A percentile compares a stretch with the other conserved stretches of the same genome.
phyloP scores from a whole-genome alignment of 2,329 filamentous ascomycete species.

The Fusarium graminum region DNA sequence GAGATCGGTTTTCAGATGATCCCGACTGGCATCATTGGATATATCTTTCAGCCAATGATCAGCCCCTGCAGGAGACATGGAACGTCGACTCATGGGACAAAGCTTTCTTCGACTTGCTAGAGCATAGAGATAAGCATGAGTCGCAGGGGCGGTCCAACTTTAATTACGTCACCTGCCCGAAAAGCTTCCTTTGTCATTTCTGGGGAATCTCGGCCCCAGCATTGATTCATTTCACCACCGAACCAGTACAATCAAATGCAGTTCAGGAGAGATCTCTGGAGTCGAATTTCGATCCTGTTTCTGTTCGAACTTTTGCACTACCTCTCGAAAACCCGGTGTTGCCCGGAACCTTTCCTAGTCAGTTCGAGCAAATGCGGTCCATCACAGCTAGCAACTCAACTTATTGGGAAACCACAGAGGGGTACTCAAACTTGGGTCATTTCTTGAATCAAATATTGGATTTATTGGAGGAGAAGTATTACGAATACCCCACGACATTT shows the following conservation, averaged over 20 bases:
- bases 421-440: no score
- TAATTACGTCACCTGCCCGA: background rate
- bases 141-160: background rate
- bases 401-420: background rate
- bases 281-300: background rate
- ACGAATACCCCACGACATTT: background rate
- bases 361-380: constrained; percentile 4
- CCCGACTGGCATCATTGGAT: constrained; percentile 9
- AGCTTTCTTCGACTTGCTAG: background rate
- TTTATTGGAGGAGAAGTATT: no score
- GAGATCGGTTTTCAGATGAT: background rate
- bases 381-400: constrained; percentile 3
- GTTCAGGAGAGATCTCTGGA: accelerated
- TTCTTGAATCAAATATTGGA: no score
- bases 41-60: background rate
- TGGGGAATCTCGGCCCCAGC: background rate
- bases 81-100: constrained; percentile 4
- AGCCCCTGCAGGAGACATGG: background rate
- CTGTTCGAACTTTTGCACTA: background rate
- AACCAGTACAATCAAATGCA: accelerated
- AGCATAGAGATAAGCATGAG: constrained; percentile 1
- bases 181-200: background rate
- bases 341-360: background rate
- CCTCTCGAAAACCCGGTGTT: background rate
- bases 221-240: background rate